Evolutionary conservation across 257 asterid genomes (phyloP).

Genomic region (Capsicum baccatum): DNA sequence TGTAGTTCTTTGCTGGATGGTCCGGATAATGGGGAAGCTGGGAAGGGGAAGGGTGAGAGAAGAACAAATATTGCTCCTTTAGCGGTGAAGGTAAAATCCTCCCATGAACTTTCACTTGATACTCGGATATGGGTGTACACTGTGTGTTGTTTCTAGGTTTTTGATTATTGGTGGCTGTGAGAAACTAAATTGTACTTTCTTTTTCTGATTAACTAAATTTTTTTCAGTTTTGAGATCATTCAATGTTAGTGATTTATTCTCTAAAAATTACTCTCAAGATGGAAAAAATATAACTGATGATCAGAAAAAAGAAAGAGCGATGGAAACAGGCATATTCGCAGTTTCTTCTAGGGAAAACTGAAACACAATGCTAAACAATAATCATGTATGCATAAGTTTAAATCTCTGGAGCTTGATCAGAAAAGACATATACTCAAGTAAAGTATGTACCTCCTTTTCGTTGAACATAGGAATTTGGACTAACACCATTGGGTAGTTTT

Average conservation of each 20-base stretch:
- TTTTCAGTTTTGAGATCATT: neutral
- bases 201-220: constrained; percentile 17
- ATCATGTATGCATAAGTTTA: constrained; percentile 11
- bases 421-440: constrained; percentile 11
- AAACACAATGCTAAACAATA: neutral
- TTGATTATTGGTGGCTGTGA: neutral
- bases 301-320: neutral
- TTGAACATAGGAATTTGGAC: constrained; percentile 93
- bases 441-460: constrained; percentile 74
- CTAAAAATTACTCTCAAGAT: neutral
- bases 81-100: constrained; percentile 11
- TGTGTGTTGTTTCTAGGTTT: constrained; percentile 15
- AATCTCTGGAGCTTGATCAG: neutral
- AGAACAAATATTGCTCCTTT: neutral
- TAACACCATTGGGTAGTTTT: constrained; percentile 63
- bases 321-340: neutral
- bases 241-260: neutral
- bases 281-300: neutral
- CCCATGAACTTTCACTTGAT: constrained; percentile 11
- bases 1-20: neutral
- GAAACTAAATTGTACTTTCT: constrained; percentile 1
- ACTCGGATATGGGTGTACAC: constrained; percentile 2
- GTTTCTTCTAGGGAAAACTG: neutral
- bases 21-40: neutral
- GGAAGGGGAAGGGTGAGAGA: neutral